A percentile compares a stretch with the other conserved stretches of the same genome.
Evolutionary conservation across 208 protist genomes (phyloP).

Genomic region (Leishmania major): DNA sequence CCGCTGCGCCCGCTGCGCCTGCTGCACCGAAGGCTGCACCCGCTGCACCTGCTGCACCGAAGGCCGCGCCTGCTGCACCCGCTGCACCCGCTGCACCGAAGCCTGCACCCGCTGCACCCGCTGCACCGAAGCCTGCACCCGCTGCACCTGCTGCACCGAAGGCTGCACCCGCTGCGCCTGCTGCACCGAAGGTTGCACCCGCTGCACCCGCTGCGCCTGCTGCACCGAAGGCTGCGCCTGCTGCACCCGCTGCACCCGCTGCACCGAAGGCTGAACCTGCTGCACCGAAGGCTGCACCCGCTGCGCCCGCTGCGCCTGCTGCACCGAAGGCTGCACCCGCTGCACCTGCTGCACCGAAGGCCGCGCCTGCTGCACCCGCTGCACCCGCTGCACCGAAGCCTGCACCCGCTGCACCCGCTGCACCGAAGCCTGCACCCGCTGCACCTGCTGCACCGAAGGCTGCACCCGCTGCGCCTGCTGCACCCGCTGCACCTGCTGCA

Average conservation of each 20-base stretch:
- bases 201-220: neutral
- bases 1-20: neutral
- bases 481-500: neutral
- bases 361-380: neutral
- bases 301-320: neutral
- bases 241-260: neutral
- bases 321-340: neutral
- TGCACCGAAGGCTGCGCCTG: neutral
- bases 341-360: neutral
- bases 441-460: conserved; percentile 1
- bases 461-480: neutral
- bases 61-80: neutral
- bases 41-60: neutral
- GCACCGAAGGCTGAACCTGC: neutral
- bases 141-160: conserved; percentile 2
- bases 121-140: neutral
- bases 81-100: neutral
- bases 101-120: neutral
- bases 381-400: neutral
- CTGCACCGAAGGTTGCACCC: conserved; percentile 15
- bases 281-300: neutral
- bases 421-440: neutral
- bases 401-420: neutral
- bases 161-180: conserved; percentile 15
- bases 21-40: neutral